Evolutionary conservation across 371 early-diverging fungal species (phyloP).

Genomic region (Rhizopus microsporus): DNA sequence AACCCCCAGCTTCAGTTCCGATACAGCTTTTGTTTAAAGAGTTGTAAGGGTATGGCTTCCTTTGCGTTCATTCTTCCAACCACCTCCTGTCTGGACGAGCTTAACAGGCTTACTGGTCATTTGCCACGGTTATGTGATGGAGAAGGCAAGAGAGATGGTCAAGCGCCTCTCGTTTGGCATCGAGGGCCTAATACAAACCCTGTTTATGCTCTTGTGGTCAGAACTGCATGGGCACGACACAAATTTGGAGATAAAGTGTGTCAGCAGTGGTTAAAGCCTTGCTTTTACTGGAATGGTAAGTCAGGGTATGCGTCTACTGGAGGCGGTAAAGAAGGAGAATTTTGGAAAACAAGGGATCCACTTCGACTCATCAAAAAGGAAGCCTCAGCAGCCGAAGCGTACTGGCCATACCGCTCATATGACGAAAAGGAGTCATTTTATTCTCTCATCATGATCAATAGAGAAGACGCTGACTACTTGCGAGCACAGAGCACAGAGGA

Average conservation of each 20-base stretch:
- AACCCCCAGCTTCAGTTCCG: constrained; percentile 10
- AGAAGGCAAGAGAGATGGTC: constrained; percentile 8
- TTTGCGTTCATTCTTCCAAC: constrained; percentile 52
- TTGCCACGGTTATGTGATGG: constrained; percentile 57
- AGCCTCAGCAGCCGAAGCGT: constrained; percentile 65
- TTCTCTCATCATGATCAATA: constrained; percentile 60
- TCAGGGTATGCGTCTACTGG: constrained; percentile 23
- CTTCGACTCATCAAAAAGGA: constrained; percentile 60
- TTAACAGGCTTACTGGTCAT: constrained; percentile 38
- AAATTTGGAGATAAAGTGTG: constrained; percentile 49
- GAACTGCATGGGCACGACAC: constrained; percentile 55
- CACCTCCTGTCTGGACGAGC: constrained; percentile 40
- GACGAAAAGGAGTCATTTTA: constrained; percentile 27
- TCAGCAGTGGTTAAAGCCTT: constrained; percentile 56
- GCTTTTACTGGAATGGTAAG: constrained; percentile 70
- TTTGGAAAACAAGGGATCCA: constrained; percentile 60
- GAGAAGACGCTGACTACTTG: constrained; percentile 50
- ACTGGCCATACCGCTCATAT: constrained; percentile 35
- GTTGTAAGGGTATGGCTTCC: constrained; percentile 31
- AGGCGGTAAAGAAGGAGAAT: constrained; percentile 51
- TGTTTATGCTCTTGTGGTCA: constrained; percentile 65
- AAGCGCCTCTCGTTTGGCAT: constrained; percentile 56
- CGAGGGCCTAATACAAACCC: constrained; percentile 71
- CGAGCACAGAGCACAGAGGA: constrained; percentile 26
- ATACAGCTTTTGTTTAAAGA: constrained; percentile 4